Conservation (phyloP, 441 rosid species). For the Aquilaria agallochum region DNA sequence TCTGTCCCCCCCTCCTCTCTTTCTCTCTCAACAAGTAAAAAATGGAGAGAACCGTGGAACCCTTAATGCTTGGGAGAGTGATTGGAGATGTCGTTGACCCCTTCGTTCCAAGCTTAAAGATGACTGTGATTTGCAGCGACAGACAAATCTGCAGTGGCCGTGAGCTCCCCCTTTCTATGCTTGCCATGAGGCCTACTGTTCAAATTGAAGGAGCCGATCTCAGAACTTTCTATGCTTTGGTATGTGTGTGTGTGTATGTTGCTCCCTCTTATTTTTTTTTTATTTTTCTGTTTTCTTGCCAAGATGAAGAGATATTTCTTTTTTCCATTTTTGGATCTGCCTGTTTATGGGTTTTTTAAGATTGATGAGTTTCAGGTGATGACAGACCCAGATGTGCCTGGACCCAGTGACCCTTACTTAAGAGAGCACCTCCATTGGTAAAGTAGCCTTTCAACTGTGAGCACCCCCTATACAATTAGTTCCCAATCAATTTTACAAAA, state of each 20-base stretch:
- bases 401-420: conserved; percentile 69
- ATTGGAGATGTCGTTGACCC: conserved; percentile 73
- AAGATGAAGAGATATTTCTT: too few relatives aligned
- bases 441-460: not conserved
- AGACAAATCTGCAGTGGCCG: conserved; percentile 60
- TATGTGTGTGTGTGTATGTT: conserved; percentile 1
- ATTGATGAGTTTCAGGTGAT: conserved; percentile 33
- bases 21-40: not conserved
- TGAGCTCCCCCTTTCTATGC: conserved; percentile 57
- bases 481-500: too few relatives aligned
- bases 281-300: not conserved
- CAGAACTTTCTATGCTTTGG: conserved; percentile 77
- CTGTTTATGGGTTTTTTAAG: not conserved
- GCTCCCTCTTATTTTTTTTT: not conserved
- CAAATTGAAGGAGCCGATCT: conserved; percentile 64
- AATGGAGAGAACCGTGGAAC: conserved; percentile 33
- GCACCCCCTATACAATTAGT: not conserved
- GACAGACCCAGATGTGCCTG: conserved; percentile 78
- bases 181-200: conserved; percentile 57
- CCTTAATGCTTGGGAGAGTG: conserved; percentile 66
- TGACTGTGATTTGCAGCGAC: conserved; percentile 45
- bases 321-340: not conserved
- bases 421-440: conserved; percentile 79
- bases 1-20: conserved; percentile 10
- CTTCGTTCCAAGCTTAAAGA: conserved; percentile 46